Evolutionary conservation across 352 stramenopile species (phyloP), one percentile per base, ranked within the genome.

Genomic region (Pythium vanterpoolii): DNA sequence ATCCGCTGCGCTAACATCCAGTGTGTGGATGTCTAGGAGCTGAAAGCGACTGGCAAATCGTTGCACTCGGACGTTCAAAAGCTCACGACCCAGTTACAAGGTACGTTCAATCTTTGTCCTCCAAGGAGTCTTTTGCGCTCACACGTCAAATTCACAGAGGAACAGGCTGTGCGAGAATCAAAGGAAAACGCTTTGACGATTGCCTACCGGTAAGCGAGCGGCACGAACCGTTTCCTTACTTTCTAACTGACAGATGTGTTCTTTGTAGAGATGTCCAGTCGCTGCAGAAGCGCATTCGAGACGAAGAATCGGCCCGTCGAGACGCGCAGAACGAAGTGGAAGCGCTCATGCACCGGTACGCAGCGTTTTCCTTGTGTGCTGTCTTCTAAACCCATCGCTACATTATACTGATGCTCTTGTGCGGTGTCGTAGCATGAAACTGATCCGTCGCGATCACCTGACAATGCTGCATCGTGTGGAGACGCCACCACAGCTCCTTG

Each of bases 401-500:
- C 4, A 23, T 18, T 19, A 7, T 36, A 5, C 18, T 36, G 5
- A 31, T 34, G 33, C 44, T 6, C 21, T 50, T 6, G 21, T 5
- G 14, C 38, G 38, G n/a, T 27, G n/a, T 9, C n/a, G 7, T 46
- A 81, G 72, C 8, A 68, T 81, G 53, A 66, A 68, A 49, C 53
- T 71, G 44, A 71, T 78, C 19, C 73, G 73, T 11, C 73, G 61
- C 1, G 67, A 78, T 24, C 64, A 81, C 39, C 26, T 81, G 4
- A 49, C 73, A 4, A 65, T 76, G 28, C 47, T 81, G 4, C 73
- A 81, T 21, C 64, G 57, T n/a, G 70, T 70, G 23, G 72, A 78
- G 48, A 44, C 53, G 8, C 59, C 64, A 10, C 52, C 40, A 18
- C 61, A 64, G 27, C 40, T 64, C n/a, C 18, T 53, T 3, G 46